A percentile compares a stretch with the other conserved stretches of the same genome.
Conservation (phyloP, 768 basidiomycete genomes). For the Russula brevipes region DNA sequence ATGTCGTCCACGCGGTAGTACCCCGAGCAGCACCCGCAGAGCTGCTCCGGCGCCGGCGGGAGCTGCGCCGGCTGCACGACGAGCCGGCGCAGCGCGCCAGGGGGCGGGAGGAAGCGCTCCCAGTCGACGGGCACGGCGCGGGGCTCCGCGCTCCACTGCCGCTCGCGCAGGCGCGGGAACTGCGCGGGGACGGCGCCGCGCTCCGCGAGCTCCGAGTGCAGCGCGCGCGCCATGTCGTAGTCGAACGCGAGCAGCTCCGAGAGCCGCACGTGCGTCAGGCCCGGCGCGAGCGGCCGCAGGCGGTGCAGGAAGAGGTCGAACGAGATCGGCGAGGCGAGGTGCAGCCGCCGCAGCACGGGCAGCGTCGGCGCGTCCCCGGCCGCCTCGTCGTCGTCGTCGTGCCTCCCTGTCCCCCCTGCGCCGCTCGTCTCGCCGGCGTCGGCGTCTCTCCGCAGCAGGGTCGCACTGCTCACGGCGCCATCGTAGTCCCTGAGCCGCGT, state of each 20-base stretch:
- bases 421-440: not conserved
- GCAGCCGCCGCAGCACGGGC: conserved; percentile 18
- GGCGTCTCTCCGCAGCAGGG: not conserved
- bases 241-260: conserved; percentile 25
- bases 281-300: conserved; percentile 19
- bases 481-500: conserved; percentile 18
- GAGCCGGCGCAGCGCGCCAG: conserved; percentile 7
- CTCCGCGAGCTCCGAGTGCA: conserved; percentile 24
- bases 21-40: conserved; percentile 24
- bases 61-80: conserved; percentile 20
- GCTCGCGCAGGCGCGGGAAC: conserved; percentile 10
- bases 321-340: conserved; percentile 23
- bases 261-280: conserved; percentile 21
- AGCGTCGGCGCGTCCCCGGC: conserved; percentile 6
- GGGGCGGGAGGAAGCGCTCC: conserved; percentile 13
- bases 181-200: conserved; percentile 19
- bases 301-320: conserved; percentile 24
- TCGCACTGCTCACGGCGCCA: not conserved
- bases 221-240: conserved; percentile 16
- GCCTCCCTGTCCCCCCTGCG: not conserved
- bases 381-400: not conserved
- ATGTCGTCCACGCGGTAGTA: conserved; percentile 23
- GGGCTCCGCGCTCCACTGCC: conserved; percentile 18
- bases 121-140: conserved; percentile 20
- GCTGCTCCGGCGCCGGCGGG: conserved; percentile 17